These are phyloP conservation scores for Silene latifolia DNA, from an alignment of 148 eudicot species.

Conservation along the genomic window DNA sequence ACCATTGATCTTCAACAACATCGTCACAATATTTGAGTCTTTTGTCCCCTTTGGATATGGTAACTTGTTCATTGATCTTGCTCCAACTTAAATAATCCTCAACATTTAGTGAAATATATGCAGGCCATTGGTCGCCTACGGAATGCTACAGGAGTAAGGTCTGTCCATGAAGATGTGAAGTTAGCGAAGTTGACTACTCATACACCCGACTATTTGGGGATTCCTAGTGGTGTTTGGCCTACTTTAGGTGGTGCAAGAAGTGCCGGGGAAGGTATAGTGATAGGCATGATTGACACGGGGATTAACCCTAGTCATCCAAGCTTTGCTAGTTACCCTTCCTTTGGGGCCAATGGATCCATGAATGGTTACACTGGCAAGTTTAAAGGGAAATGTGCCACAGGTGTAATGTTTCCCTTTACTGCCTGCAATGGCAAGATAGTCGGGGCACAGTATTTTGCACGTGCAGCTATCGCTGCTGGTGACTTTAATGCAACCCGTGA, in stretches of 20 bases:
- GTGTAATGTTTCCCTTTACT: slow-evolving; percentile 44
- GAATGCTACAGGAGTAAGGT: slow-evolving; percentile 43
- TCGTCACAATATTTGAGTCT: no score
- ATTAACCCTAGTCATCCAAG: slow-evolving; percentile 64
- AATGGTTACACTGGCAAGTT: slow-evolving; percentile 30
- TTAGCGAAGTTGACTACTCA: slow-evolving; percentile 55
- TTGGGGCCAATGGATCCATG: slow-evolving; percentile 3
- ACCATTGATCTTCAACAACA: not conserved
- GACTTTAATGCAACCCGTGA: slow-evolving; percentile 63
- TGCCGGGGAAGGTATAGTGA: slow-evolving; percentile 56
- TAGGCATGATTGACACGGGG: slow-evolving; percentile 69
- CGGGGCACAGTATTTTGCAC: slow-evolving; percentile 67
- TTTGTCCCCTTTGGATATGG: no score
- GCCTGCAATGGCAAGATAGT: slow-evolving; percentile 64
- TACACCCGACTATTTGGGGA: slow-evolving; percentile 59
- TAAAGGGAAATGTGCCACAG: slow-evolving; percentile 50
- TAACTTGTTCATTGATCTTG: no score
- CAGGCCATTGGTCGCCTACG: slow-evolving; percentile 40
- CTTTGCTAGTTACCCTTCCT: slow-evolving; percentile 33
- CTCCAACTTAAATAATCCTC: no score
- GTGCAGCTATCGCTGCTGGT: slow-evolving; percentile 62
- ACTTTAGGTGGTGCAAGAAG: slow-evolving; percentile 45
- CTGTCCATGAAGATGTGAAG: slow-evolving; percentile 47
- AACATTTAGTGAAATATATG: slow-evolving; percentile 3
- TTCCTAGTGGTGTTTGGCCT: slow-evolving; percentile 55